Percentiles rank a stretch among this genome's conserved stretches.
Conservation (phyloP, 768 basidiomycete genomes). For the Sarcodon aspratus region DNA sequence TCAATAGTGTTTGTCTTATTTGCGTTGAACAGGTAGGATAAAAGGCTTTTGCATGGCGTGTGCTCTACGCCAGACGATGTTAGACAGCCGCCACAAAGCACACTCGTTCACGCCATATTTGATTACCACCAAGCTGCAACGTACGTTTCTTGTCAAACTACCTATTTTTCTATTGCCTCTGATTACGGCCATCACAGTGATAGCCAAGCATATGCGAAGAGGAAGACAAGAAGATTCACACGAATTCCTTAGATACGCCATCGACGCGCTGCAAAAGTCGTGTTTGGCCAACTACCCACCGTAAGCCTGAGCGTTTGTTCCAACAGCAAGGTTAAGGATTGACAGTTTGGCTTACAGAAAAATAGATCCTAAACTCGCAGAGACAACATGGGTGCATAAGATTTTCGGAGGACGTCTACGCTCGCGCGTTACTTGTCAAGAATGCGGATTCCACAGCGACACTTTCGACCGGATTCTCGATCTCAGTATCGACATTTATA, state of each 20-base stretch:
- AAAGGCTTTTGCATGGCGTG: conserved; percentile 73
- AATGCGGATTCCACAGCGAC: conserved; percentile 82
- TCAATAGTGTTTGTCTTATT: neutral
- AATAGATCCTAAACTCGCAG: conserved; percentile 56
- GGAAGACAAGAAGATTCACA: conserved; percentile 98
- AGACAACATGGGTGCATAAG: conserved; percentile 90
- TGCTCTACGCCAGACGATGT: conserved; percentile 44
- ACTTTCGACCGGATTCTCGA: conserved; percentile 95
- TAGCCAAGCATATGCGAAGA: conserved; percentile 82
- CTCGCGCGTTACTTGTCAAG: conserved; percentile 78
- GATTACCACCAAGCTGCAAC: conserved; percentile 58
- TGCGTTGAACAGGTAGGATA: conserved; percentile 22
- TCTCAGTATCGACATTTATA: conserved; percentile 81
- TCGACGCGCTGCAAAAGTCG: conserved; percentile 84
- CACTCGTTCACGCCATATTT: conserved; percentile 48
- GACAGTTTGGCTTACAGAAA: conserved; percentile 32
- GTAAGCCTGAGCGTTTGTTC: conserved; percentile 31
- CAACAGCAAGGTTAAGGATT: neutral
- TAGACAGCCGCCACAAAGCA: conserved; percentile 35
- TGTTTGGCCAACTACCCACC: conserved; percentile 61
- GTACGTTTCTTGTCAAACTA: conserved; percentile 29
- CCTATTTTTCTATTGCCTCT: conserved; percentile 1
- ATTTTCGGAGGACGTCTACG: conserved; percentile 89
- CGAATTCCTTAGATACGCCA: conserved; percentile 90
- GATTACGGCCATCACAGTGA: conserved; percentile 34